Base-by-base conservation (phyloP, 768 basidiomycete genomes). In the Pleurotus citrinopileatus region DNA sequence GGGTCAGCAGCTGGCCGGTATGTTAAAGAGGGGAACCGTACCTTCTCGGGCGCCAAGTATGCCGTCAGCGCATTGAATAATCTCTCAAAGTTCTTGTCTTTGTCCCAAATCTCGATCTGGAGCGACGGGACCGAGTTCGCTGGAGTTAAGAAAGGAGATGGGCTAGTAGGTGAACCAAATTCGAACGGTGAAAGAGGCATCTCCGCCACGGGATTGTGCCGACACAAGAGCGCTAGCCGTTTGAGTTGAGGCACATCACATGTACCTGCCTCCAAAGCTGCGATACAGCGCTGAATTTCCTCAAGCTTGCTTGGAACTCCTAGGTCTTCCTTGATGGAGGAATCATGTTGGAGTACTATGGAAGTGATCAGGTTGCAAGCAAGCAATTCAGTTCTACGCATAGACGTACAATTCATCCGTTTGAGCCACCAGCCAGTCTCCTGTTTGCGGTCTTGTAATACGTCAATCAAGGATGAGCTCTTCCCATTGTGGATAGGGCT, bases 341-440 rank as follows among this genome's bases (percentile, higher is more conserved):
- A 36, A 37, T 51, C 48, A 10, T 51, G 48, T 5, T 34, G 48
- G 20, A 51, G 79, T 81, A 59, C 17, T 26, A 34, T 55, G 23
- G 6, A 10, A 29, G 23, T 47, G 52, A 3, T 59, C 42, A 51
- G 42, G 68, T 50, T 65, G 57, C 45, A 57, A 17, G 26, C 15
- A n/a, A 44, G 3, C 48, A 37, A 32, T 23, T 28, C 20, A 4
- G 27, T 12, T 52, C 28, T 46, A 13, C 13, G 3, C 55, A 44
- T 47, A 36, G 4, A 81, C 83, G 66, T 64, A 94, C 92, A 68
- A 37, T 79, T 73, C 65, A 82, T 84, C 59, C 87, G 77, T 65
- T 89, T 91, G 57, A 83, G 65, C 92, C 93, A 94, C 93, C 93
- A 95, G 5, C 82, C 82, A 19, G 82, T 84, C 61, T 89, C 86